These are phyloP conservation scores for Alternaria brassicicola DNA, from an alignment of 2,329 filamentous ascomycete genomes.

Conservation along the genomic window DNA sequence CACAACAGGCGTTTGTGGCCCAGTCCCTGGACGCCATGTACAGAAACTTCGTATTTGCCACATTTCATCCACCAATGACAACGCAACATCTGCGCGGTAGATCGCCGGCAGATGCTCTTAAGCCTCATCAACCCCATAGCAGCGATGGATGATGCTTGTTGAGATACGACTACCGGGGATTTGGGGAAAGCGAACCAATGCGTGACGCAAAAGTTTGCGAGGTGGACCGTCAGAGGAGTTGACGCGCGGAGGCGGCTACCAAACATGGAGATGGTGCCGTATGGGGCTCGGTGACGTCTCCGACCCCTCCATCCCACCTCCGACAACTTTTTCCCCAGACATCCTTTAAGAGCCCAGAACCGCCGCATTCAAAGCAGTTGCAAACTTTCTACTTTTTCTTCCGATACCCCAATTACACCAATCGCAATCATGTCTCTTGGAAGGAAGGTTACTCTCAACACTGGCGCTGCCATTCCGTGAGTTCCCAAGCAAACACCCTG, in stretches of 20 bases:
- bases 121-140: neutral
- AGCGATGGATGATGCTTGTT: slow-evolving; percentile 5
- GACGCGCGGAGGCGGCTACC: slow-evolving; percentile 12
- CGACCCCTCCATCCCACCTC: slow-evolving; percentile 26
- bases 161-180: neutral
- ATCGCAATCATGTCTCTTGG: slow-evolving; percentile 37
- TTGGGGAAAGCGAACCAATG: neutral
- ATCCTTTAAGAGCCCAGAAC: slow-evolving; percentile 3
- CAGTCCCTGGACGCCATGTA: neutral
- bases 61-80: slow-evolving; percentile 15
- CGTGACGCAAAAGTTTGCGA: slow-evolving; percentile 8
- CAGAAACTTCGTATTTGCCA: slow-evolving; percentile 3
- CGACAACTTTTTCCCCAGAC: slow-evolving; percentile 20
- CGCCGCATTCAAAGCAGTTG: neutral
- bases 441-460: slow-evolving; percentile 61
- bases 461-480: slow-evolving; percentile 77
- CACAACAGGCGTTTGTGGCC: neutral
- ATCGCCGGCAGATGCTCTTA: neutral
- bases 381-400: neutral
- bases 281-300: slow-evolving; percentile 25
- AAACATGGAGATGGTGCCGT: slow-evolving; percentile 21
- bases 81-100: neutral
- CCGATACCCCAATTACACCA: slow-evolving; percentile 5
- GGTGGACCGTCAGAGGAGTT: slow-evolving; percentile 11
- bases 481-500: slow-evolving; percentile 62